These are phyloP conservation scores for Quercus lobata DNA, from an alignment of 331 rosid species.

Conservation along the genomic window DNA sequence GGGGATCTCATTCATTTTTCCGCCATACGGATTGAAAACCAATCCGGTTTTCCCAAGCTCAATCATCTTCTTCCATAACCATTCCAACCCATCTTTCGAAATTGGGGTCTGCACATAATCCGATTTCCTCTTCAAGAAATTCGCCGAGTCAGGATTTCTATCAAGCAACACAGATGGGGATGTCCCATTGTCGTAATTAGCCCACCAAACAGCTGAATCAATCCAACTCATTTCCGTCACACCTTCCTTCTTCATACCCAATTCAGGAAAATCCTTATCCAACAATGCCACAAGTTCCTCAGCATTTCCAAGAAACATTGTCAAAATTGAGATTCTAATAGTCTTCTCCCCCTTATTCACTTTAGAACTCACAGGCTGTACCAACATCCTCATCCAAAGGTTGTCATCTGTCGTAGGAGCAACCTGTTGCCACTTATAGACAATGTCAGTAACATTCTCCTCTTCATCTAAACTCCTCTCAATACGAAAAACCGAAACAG, in stretches of 20 bases:
- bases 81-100: conserved; percentile 51
- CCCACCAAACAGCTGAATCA: conserved; percentile 58
- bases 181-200: conserved; percentile 13
- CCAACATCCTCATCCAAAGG: conserved; percentile 56
- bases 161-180: conserved; percentile 42
- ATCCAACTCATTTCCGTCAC: conserved; percentile 57
- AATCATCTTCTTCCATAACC: conserved; percentile 53
- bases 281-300: conserved; percentile 38
- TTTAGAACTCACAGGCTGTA: conserved; percentile 50
- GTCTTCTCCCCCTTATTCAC: conserved; percentile 32
- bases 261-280: conserved; percentile 54
- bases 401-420: conserved; percentile 52
- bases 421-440: conserved; percentile 59
- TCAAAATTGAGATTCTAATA: conserved; percentile 26
- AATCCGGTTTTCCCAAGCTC: conserved; percentile 50
- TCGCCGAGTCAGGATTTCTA: conserved; percentile 31
- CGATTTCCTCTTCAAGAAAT: conserved; percentile 47
- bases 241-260: conserved; percentile 48
- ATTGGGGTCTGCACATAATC: conserved; percentile 64
- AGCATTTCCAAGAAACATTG: conserved; percentile 49
- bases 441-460: conserved; percentile 35
- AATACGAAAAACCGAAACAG: conserved; percentile 49
- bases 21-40: conserved; percentile 85
- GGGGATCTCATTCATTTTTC: conserved; percentile 49
- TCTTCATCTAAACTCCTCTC: conserved; percentile 28